Evolutionary conservation across 768 basidiomycete species (phyloP).

Genomic region (Rossbeevera mucosa): DNA sequence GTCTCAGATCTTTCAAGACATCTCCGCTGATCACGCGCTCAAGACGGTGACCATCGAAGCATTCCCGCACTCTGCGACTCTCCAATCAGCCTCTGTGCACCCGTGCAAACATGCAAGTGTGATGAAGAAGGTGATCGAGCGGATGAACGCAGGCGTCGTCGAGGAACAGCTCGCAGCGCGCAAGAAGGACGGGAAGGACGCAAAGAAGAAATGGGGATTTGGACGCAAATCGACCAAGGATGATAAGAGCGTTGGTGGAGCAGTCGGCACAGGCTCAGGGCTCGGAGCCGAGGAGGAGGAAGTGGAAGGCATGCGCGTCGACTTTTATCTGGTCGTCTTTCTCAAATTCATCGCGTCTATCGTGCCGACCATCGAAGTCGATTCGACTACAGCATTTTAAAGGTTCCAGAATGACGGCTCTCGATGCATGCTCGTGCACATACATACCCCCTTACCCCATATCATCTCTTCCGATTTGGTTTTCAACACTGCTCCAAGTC

Average conservation of each 20-base stretch:
- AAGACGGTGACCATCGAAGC: conserved; percentile 99
- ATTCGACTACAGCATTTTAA: conserved; percentile 78
- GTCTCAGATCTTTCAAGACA: conserved; percentile 92
- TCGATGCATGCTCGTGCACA: not conserved
- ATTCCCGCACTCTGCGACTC: conserved; percentile 87
- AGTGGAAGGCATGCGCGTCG: conserved; percentile 91
- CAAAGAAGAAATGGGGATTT: conserved; percentile 83
- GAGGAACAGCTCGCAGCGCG: conserved; percentile 75
- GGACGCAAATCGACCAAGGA: conserved; percentile 65
- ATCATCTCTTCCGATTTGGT: not conserved
- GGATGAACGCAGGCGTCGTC: conserved; percentile 88
- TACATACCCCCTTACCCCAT: not conserved
- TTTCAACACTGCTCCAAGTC: not conserved
- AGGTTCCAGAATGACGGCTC: not conserved
- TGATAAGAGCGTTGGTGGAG: conserved; percentile 33
- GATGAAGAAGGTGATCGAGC: conserved; percentile 99
- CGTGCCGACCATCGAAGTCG: conserved; percentile 98
- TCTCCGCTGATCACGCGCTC: conserved; percentile 94
- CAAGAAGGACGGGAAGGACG: conserved; percentile 43
- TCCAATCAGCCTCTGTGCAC: conserved; percentile 91
- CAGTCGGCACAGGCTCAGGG: not conserved
- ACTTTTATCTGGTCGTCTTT: conserved; percentile 97
- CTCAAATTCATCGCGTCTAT: conserved; percentile 99
- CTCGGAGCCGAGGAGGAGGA: conserved; percentile 41
- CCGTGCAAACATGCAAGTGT: conserved; percentile 98